Evolutionary conservation across 2,329 filamentous ascomycete species (phyloP).

Genomic region (Calonectria honghensis): DNA sequence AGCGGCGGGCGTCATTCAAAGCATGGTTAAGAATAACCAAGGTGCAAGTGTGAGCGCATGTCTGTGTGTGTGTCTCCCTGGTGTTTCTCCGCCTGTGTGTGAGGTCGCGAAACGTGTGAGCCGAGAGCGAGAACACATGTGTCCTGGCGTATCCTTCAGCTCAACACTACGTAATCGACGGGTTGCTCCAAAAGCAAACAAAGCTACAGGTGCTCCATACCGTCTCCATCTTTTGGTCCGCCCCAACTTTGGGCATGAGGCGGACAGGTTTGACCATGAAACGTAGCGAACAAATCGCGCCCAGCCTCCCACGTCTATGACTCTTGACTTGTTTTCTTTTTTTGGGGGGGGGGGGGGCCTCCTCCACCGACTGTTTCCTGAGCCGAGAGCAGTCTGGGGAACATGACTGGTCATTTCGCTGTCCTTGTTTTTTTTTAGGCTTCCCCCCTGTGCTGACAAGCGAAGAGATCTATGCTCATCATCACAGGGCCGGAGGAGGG

Average conservation of each 20-base stretch:
- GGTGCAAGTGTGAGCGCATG: neutral
- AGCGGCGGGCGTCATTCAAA: neutral
- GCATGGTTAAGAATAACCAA: neutral
- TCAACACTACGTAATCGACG: constrained; percentile 6
- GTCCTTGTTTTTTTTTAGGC: neutral
- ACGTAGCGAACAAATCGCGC: constrained; percentile 12
- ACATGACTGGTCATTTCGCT: constrained; percentile 16
- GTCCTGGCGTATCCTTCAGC: constrained; percentile 15
- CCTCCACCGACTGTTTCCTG: neutral
- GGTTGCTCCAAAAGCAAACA: constrained; percentile 13
- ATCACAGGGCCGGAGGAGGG: neutral
- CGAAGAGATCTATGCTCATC: neutral
- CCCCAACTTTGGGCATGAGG: neutral
- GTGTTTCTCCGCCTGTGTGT: neutral
- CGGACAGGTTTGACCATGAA: constrained; percentile 16
- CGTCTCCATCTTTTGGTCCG: neutral
- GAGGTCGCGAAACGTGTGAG: neutral
- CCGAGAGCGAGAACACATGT: neutral
- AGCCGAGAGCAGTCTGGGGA: constrained; percentile 10
- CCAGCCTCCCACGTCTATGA: constrained; percentile 7
- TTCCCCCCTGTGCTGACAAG: neutral
- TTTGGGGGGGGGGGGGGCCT: neutral
- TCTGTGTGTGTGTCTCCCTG: too few relatives aligned
- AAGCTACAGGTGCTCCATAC: constrained; percentile 7
- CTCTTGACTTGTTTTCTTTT: neutral